Evolutionary conservation across 2,329 filamentous ascomycete species (phyloP), one percentile per base, ranked within the genome.

Genomic region (Annulohypoxylon truncatum): DNA sequence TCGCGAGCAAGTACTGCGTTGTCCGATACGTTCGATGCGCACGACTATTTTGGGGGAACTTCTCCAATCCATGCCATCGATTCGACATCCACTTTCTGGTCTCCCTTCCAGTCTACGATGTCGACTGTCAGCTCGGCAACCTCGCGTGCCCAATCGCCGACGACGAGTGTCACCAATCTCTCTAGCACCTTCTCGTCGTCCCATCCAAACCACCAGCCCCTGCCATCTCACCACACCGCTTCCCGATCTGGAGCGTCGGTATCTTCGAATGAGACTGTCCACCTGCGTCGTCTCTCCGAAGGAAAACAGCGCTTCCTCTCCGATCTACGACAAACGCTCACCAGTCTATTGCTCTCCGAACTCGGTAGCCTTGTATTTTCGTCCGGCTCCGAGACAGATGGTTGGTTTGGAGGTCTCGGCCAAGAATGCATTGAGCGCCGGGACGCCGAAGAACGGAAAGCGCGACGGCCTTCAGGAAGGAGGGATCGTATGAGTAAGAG

Each of bases 381-480:
- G n/a, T 88, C 87, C 53, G 96, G 96, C 2, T 97, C 94, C 42
- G 96, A 99, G 80, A 98, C 95, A 0, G 96, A 98, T 77, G 84
- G 84, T 2, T 97, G 95, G 91, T 96, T 97, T 71, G 84, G 87
- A 55, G 87, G 87, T 12, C 78, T 94, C 5, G 88, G 89, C 2
- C 86, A 90, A 71, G 82, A 90, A 69, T 90, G 88, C 74, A 88
- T 90, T 55, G 87, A 90, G 38, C 83, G 88, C 24, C 87, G 85
- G 48, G 86, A 89, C 52, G 82, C 84, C 2, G 78, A 85, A 29
- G 83, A 88, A 64, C 80, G 81, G 38, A 82, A 83, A 50, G 81
- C 81, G 53, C 75, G 82, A 66, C 74, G 82, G 64, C 71, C 74
- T 18, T 63, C 62, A 13, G 77, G 78, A 12, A 81, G 81, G 67